Evolutionary conservation across 2,329 filamentous ascomycete genomes (phyloP), one percentile per base, ranked within the genome.

Genomic region (Rutstroemia sp.): DNA sequence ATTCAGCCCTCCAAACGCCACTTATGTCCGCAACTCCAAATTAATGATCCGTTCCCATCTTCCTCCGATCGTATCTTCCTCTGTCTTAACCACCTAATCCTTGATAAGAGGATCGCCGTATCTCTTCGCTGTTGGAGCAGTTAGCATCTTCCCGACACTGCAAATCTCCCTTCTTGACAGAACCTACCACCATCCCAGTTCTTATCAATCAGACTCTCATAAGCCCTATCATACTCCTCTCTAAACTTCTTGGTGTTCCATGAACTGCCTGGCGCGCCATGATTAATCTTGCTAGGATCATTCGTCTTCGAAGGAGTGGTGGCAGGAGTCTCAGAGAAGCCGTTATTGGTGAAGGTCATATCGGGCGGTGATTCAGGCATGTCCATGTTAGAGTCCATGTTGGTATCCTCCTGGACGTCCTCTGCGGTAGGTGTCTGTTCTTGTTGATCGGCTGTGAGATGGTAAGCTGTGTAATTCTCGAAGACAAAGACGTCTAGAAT

Each of bases 221-320:
- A 73, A 17, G 75, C 76, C 25, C 77, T 60, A 45, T 75, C 70
- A 61, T 73, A 77, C 54, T 84, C 81, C 58, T 83, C 81, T 59
- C 76, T 68, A 5, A 78, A 77, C 64, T 81, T 82, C 67, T 78
- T 80, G 59, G 74, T 80, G 61, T 73, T 74, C 79, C 79, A 84
- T 8, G 71, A 70, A 47, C 74, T 76, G 2, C 79, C 76, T 7
- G 78, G 77, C 58, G 72, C 69, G 38, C 71, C 57, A 63, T 63
- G 61, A 64, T 66, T 63, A 41, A 57, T 48, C 54, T 66, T 66
- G 8, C 10, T 14, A 8, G 42, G 47, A 23, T 34, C 51, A 44
- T 27, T 54, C 19, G 59, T 51, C 16, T 57, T 37, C 42, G 60
- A 45, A 38, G 48, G 37, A 17, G 54, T 48, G 27, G 38, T 58